Evolutionary conservation across 139 green algal species (phyloP).

Genomic region (Micractinium sp.): DNA sequence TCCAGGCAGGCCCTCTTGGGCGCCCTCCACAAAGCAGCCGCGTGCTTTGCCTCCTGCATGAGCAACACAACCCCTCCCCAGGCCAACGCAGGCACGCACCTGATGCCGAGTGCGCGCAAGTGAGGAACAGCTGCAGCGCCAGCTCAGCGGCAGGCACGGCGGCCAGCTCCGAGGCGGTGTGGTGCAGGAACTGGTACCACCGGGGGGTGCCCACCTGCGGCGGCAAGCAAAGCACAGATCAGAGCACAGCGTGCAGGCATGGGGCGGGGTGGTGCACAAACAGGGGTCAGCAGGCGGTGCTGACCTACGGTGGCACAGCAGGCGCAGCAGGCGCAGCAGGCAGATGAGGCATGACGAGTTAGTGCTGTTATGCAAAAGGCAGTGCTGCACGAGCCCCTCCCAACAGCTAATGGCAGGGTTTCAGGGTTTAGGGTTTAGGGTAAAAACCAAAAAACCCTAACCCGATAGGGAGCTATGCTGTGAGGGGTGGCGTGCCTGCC

Average conservation of each 20-base stretch:
- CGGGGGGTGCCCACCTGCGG: neutral
- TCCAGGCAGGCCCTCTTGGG: no score
- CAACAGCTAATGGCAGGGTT: no score
- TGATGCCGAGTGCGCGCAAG: slow-evolving; percentile 50
- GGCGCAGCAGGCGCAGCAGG: neutral
- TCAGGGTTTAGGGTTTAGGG: no score
- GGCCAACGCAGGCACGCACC: neutral
- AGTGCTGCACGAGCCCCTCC: no score
- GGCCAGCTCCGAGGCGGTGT: slow-evolving; percentile 48
- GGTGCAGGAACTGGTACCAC: slow-evolving; percentile 55
- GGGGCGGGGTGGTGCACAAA: neutral
- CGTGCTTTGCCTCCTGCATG: no score
- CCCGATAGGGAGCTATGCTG: no score
- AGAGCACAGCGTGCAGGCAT: no score
- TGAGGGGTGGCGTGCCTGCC: no score
- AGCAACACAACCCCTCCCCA: no score
- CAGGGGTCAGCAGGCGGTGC: neutral
- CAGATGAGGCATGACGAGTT: neutral
- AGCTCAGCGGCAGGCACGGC: slow-evolving; percentile 53
- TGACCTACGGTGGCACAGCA: neutral
- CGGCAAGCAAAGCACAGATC: neutral
- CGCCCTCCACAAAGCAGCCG: no score
- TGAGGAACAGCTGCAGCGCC: slow-evolving; percentile 85
- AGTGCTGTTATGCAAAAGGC: no score
- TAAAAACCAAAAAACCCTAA: no score